These are phyloP conservation scores for Blastocystis sp. DNA, from an alignment of 352 stramenopile genomes.

Conservation along the genomic window DNA sequence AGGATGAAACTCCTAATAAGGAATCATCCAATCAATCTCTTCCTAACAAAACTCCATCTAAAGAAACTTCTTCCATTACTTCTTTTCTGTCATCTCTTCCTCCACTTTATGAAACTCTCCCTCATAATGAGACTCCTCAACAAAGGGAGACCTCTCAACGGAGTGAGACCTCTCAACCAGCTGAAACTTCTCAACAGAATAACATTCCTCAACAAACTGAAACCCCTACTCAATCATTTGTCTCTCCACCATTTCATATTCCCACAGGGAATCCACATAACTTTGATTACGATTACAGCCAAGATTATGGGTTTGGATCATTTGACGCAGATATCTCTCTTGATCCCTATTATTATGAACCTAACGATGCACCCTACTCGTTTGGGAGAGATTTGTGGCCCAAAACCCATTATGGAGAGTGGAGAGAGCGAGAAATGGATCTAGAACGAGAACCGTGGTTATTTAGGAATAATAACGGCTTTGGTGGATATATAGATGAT, in stretches of 20 bases:
- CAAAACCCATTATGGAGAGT: slow-evolving; percentile 37
- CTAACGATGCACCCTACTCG: neutral
- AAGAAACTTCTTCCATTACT: neutral
- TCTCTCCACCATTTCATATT: neutral
- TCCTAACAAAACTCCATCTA: neutral
- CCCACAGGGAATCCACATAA: neutral
- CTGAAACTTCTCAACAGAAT: too few species aligned
- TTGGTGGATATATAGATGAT: neutral
- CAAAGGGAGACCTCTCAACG: too few species aligned
- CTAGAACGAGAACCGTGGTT: slow-evolving; percentile 19
- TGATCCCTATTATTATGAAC: neutral
- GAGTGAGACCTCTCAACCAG: too few species aligned
- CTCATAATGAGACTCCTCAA: neutral
- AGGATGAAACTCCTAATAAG: neutral
- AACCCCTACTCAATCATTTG: neutral
- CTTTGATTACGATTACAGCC: neutral
- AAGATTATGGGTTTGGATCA: neutral
- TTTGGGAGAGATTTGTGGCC: neutral
- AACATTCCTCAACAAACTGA: neutral
- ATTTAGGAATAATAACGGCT: neutral
- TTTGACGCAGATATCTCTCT: neutral
- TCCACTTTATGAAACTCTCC: neutral
- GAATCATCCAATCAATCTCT: neutral
- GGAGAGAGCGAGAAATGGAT: slow-evolving; percentile 23
- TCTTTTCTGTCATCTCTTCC: neutral